Base-by-base conservation (phyloP, 1,139 yeast genomes). In the Pichia sp. region DNA sequence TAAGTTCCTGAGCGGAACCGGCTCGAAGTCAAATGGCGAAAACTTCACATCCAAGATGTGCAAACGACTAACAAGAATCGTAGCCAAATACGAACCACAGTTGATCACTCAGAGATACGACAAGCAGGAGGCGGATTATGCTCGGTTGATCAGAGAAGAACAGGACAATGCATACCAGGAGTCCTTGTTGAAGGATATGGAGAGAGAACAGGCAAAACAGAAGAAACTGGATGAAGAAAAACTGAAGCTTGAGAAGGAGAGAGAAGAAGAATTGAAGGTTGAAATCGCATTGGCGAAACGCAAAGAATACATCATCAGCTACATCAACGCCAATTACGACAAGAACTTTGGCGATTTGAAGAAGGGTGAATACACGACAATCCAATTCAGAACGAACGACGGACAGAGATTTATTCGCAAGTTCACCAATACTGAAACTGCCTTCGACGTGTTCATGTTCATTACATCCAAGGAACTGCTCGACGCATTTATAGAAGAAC, bases 401-500 rank as follows among this genome's bases (percentile, higher is more conserved):
- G 96, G 97, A 1, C 73, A 73, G 42, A 71, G 95, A 41, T 62
- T 83, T 3, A 71, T 86, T 9, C 77, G 80, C 48, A 73, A 74
- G 44, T 79, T 89, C 49, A 60, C 67, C 24, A 73, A 76, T 20
- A 59, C 66, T 6, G 71, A 77, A 15, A 67, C 80, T 0, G 61
- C 84, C n/a, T 71, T 71, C 39, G 85, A 85, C 34, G 63, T 91
- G 5, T 89, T 88, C 62, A 72, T 81, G 39, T 79, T 73, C 57
- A 79, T 87, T 38, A 89, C 85, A 51, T 68, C 73, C 17, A 68
- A 68, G 45, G 53, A 73, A 34, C 61, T 63, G 44, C 38, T 59
- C n/a, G 40, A 44, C 4, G 51, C 43, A 8, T 31, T 47, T 7
- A n/a, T 43, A 5, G 34, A 33, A n/a, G 31, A 35, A 14, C 42